Evolutionary conservation across 2,329 filamentous ascomycete genomes (phyloP).

Genomic region (Hypoxylon sp.): DNA sequence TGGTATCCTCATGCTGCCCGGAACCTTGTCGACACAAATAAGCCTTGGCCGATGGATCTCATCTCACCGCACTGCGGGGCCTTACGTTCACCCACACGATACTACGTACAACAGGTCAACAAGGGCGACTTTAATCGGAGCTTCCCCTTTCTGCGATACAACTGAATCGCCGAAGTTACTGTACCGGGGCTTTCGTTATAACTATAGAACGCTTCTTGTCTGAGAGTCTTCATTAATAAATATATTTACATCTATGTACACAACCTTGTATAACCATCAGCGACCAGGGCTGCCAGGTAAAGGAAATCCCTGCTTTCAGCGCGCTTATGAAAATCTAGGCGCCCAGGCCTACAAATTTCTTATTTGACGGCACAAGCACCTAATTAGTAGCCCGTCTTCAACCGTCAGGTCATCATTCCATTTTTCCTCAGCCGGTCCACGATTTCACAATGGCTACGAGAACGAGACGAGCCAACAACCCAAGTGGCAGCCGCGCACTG

Average conservation of each 20-base stretch:
- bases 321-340: conserved; percentile 26
- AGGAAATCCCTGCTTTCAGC: conserved; percentile 32
- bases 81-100: conserved; percentile 2
- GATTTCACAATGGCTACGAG: conserved; percentile 8
- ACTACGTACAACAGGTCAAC: not conserved
- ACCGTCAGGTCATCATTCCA: conserved; percentile 21
- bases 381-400: conserved; percentile 24
- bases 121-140: conserved; percentile 26
- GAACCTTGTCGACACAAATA: conserved; percentile 16
- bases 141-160: conserved; percentile 14
- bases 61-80: conserved; percentile 43
- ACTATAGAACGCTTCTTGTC: conserved; percentile 4
- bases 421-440: conserved; percentile 4
- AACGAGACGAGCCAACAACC: conserved; percentile 17
- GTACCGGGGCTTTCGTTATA: conserved; percentile 6
- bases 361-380: conserved; percentile 26
- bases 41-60: conserved; percentile 36
- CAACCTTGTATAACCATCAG: conserved; percentile 5
- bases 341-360: conserved; percentile 20
- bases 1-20: conserved; percentile 23
- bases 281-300: conserved; percentile 9
- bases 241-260: conserved; percentile 26
- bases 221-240: conserved; percentile 2
- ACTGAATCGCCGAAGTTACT: conserved; percentile 1
- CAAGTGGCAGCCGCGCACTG: not conserved